A percentile compares a stretch with the other conserved stretches of the same genome.
These are phyloP conservation scores for Ascochyta lentis DNA, from an alignment of 2,329 filamentous ascomycete genomes.

Conservation along the genomic window DNA sequence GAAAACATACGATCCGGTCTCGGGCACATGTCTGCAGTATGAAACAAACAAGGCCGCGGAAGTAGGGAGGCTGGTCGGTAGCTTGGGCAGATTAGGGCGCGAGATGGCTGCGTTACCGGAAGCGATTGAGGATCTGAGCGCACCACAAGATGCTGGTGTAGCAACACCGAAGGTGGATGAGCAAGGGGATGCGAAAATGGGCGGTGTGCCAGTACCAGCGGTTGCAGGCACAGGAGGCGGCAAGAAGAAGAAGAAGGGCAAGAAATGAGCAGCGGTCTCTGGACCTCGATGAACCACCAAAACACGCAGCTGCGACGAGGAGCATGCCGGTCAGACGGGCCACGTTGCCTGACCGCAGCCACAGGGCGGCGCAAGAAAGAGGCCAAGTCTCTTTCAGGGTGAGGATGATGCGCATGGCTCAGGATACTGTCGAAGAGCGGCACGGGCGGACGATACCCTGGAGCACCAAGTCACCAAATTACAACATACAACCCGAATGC, in stretches of 20 bases:
- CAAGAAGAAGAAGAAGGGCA: conserved; percentile 60
- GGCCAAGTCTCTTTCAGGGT: not conserved
- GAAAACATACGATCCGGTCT: conserved; percentile 86
- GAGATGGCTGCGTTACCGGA: conserved; percentile 61
- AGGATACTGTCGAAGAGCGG: not conserved
- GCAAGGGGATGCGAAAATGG: conserved; percentile 38
- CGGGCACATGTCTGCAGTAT: conserved; percentile 88
- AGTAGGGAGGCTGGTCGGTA: conserved; percentile 80
- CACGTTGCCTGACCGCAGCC: not conserved
- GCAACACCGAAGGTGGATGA: conserved; percentile 45
- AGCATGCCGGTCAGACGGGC: not conserved
- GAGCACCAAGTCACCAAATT: not conserved
- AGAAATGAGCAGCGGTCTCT: conserved; percentile 49
- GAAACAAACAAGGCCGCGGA: conserved; percentile 89
- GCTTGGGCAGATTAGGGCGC: conserved; percentile 77
- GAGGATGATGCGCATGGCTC: too few relatives aligned
- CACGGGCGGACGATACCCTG: conserved; percentile 15
- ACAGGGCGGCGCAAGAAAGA: not conserved
- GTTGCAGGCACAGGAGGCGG: conserved; percentile 45
- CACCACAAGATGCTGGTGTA: conserved; percentile 32
- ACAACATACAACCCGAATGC: not conserved
- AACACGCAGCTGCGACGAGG: not conserved
- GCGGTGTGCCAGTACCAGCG: conserved; percentile 30
- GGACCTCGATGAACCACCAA: not conserved
- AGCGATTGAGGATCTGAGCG: conserved; percentile 47